A percentile compares a stretch with the other conserved stretches of the same genome.
Conservation (phyloP, 768 basidiomycete genomes). For the Suillus americanus region DNA sequence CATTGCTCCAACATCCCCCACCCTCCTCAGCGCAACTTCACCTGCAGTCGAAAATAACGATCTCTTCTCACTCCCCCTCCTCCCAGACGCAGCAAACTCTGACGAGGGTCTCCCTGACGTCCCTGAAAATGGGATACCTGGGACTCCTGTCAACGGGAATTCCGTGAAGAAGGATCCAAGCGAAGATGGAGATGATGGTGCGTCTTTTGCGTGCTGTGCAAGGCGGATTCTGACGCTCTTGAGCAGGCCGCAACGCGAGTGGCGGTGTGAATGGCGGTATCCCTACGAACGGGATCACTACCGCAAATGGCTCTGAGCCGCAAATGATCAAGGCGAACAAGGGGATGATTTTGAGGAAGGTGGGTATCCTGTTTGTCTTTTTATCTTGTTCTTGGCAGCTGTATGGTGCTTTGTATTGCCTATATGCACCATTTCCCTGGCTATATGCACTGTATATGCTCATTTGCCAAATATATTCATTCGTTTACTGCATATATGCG, state of each 20-base stretch:
- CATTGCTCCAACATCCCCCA: conserved; percentile 5
- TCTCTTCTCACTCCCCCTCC: conserved; percentile 5
- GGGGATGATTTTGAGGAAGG: conserved; percentile 89
- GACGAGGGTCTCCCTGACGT: conserved; percentile 26
- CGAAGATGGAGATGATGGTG: conserved; percentile 25
- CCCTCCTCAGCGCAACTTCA: neutral
- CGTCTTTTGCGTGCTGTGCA: conserved; percentile 3
- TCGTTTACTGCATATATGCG: neutral
- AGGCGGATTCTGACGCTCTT: neutral
- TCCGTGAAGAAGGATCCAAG: conserved; percentile 29
- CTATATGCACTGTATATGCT: neutral
- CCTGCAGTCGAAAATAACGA: conserved; percentile 1
- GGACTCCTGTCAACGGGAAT: neutral
- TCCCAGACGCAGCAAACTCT: neutral
- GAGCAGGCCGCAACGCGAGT: conserved; percentile 8
- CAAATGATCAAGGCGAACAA: conserved; percentile 85
- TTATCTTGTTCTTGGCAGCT: conserved; percentile 46
- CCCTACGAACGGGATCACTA: conserved; percentile 9
- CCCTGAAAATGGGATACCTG: conserved; percentile 22
- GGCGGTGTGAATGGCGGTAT: conserved; percentile 22
- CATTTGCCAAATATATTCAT: neutral
- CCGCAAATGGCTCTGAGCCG: conserved; percentile 30
- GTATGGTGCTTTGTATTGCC: conserved; percentile 9
- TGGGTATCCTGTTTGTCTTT: conserved; percentile 16
- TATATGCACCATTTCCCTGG: conserved; percentile 1